A percentile compares a stretch with the other conserved stretches of the same genome.
Conservation (phyloP, 73 alveolate species). For the Loxodes magnus region DNA sequence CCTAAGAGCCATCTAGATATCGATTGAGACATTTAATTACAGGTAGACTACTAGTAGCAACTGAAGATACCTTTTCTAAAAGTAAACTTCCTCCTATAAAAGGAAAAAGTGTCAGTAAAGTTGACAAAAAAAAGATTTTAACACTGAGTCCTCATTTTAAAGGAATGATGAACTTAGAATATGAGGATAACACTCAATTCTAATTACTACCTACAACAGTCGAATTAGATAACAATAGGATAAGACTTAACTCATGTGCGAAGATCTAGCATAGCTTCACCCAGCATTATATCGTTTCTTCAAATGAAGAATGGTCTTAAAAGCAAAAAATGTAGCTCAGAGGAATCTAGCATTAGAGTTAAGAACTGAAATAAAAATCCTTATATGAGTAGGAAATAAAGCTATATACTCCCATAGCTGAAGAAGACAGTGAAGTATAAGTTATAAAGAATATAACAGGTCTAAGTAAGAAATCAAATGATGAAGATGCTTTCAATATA, state of each 20-base stretch:
- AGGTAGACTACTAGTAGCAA: conserved; percentile 35
- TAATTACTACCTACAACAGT: conserved; percentile 27
- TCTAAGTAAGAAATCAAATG: too few relatives aligned
- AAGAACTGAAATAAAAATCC: neutral
- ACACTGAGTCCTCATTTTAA: too few relatives aligned
- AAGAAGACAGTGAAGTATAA: too few relatives aligned
- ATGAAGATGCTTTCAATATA: too few relatives aligned
- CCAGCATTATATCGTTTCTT: conserved; percentile 13
- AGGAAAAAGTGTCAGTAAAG: too few relatives aligned
- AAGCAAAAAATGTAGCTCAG: neutral
- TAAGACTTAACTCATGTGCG: conserved; percentile 15
- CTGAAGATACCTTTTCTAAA: too few relatives aligned
- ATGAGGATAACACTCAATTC: conserved; percentile 19
- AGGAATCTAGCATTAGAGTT: neutral
- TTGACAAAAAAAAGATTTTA: too few relatives aligned
- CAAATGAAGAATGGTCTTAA: conserved; percentile 12
- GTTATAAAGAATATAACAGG: too few relatives aligned
- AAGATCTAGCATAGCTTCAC: conserved; percentile 27
- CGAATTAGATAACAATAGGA: conserved; percentile 30
- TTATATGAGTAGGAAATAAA: too few relatives aligned
- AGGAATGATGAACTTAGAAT: too few relatives aligned
- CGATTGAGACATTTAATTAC: conserved; percentile 39
- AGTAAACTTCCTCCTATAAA: too few relatives aligned
- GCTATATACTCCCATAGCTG: too few relatives aligned
- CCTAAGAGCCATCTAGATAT: neutral